These are phyloP conservation scores for Macroventuria anomochaeta DNA, from an alignment of 2,329 filamentous ascomycete species.

Conservation along the genomic window DNA sequence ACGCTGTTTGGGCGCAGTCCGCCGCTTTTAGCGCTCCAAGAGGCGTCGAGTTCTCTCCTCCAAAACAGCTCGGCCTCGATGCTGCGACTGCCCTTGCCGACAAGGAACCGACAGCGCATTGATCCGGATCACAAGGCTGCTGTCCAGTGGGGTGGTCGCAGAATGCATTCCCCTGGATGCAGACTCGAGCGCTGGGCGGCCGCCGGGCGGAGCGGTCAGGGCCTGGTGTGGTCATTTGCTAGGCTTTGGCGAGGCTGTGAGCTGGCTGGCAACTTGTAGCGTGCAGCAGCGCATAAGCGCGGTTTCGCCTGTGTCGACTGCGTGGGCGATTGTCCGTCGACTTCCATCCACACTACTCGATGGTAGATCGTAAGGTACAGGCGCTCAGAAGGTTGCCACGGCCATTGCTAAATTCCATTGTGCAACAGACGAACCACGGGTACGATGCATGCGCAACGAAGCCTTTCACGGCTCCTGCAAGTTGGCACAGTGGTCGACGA, in stretches of 20 bases:
- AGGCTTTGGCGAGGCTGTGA: slow-evolving; percentile 30
- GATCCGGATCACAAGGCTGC: slow-evolving; percentile 15
- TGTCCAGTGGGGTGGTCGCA: slow-evolving; percentile 19
- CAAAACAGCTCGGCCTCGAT: slow-evolving; percentile 11
- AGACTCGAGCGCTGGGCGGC: slow-evolving; percentile 17
- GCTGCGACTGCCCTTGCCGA: slow-evolving; percentile 31
- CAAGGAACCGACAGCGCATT: slow-evolving; percentile 20
- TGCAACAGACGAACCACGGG: too few relatives aligned
- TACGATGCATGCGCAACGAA: background rate
- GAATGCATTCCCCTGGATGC: slow-evolving; percentile 35
- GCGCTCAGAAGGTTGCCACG: background rate
- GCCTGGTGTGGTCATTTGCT: slow-evolving; percentile 28
- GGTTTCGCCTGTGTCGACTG: slow-evolving; percentile 22
- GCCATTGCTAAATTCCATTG: too few relatives aligned
- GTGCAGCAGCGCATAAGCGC: slow-evolving; percentile 32
- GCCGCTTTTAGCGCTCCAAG: slow-evolving; percentile 18
- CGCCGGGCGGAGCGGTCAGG: slow-evolving; percentile 36
- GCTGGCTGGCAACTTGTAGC: slow-evolving; percentile 33
- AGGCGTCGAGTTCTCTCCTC: background rate
- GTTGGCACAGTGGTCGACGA: slow-evolving; percentile 8
- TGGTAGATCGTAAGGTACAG: background rate
- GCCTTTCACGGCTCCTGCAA: background rate
- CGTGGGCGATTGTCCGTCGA: background rate
- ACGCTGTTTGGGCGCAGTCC: slow-evolving; percentile 3
- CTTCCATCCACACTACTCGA: background rate